A percentile compares a stretch with the other conserved stretches of the same genome.
Conservation (phyloP, 345 rosid species). For the Pugionium dolabratum region DNA sequence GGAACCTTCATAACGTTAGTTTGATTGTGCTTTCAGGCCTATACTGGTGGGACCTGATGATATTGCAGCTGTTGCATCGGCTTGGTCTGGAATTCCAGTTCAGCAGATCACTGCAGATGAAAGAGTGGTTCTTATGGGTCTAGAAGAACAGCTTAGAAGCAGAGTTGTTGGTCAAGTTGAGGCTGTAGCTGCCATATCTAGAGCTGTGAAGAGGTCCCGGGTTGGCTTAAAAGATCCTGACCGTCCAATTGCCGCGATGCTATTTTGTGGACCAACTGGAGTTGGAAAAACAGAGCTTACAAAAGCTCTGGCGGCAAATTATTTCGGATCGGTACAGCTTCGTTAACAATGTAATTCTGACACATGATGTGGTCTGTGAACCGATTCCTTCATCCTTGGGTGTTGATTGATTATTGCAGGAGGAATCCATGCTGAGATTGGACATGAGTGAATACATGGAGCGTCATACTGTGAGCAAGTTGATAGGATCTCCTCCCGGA, state of each 20-base stretch:
- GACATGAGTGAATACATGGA: slow-evolving; percentile 99
- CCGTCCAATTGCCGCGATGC: slow-evolving; percentile 94
- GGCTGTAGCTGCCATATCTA: slow-evolving; percentile 87
- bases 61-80: slow-evolving; percentile 87
- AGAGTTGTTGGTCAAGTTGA: slow-evolving; percentile 96
- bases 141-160: slow-evolving; percentile 73
- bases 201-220: slow-evolving; percentile 95
- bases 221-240: slow-evolving; percentile 87
- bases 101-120: slow-evolving; percentile 97
- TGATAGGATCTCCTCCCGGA: slow-evolving; percentile 96
- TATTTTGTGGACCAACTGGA: slow-evolving; percentile 98
- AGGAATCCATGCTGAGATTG: slow-evolving; percentile 86
- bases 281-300: slow-evolving; percentile 96
- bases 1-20: slow-evolving; percentile 25
- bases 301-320: slow-evolving; percentile 80
- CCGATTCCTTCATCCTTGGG: not conserved
- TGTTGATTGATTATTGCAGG: slow-evolving; percentile 51
- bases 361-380: slow-evolving; percentile 10
- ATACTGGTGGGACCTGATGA: slow-evolving; percentile 81
- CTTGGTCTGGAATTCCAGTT: slow-evolving; percentile 97
- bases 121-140: slow-evolving; percentile 69
- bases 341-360: slow-evolving; percentile 16
- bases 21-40: slow-evolving; percentile 59
- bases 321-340: slow-evolving; percentile 86
- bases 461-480: slow-evolving; percentile 92